Conservation (phyloP, 129 eudicot genomes). For the Artemisia annua region DNA sequence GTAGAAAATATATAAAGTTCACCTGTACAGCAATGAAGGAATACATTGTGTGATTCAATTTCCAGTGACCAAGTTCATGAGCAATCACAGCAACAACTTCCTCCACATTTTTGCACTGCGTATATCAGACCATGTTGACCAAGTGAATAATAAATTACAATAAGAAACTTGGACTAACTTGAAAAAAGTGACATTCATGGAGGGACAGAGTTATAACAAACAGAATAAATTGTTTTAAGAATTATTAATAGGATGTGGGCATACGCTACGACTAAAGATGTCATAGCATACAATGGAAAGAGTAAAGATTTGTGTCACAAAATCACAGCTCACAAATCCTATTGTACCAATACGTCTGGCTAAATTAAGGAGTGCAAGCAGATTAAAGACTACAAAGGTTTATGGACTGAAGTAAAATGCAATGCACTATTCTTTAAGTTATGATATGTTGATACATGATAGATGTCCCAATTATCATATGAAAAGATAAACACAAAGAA, state of each 20-base stretch:
- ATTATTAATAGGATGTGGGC: not conserved
- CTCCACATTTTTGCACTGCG: conserved; percentile 92
- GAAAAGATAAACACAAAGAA: not conserved
- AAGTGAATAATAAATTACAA: conserved; percentile 5
- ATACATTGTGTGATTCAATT: conserved; percentile 90
- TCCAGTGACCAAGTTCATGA: conserved; percentile 99
- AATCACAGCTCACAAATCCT: too few species aligned
- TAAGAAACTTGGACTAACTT: conserved; percentile 6
- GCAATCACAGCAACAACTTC: conserved; percentile 99
- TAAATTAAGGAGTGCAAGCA: too few species aligned
- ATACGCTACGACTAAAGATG: too few species aligned
- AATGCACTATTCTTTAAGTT: not conserved
- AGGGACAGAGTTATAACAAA: not conserved
- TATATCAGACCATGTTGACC: conserved; percentile 5
- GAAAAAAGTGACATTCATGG: not conserved
- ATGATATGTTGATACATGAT: not conserved
- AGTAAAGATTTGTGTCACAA: too few species aligned
- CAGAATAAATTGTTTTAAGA: not conserved
- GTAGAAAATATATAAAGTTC: conserved; percentile 9
- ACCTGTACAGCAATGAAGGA: conserved; percentile 97
- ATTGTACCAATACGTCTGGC: too few species aligned
- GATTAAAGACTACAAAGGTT: too few species aligned
- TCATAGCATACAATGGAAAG: too few species aligned
- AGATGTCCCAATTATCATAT: conserved; percentile 1
- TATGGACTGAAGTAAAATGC: not conserved